Conservation (phyloP, 2,329 filamentous ascomycete genomes). For the Zymoseptoria ardabiliae region DNA sequence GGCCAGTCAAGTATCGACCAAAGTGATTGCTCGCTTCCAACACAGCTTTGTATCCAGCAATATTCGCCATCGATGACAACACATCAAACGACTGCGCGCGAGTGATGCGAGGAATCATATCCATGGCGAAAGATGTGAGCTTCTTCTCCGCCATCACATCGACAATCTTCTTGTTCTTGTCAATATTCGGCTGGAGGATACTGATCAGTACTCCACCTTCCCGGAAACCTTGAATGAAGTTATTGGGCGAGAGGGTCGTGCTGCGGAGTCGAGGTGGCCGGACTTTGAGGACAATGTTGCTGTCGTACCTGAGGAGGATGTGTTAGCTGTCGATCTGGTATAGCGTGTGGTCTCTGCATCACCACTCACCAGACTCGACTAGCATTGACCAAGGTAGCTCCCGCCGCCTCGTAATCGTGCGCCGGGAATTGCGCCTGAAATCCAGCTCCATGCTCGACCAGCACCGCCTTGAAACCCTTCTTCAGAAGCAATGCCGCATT, state of each 20-base stretch:
- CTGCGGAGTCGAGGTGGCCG: conserved; percentile 59
- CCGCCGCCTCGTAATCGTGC: conserved; percentile 67
- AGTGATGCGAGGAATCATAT: conserved; percentile 84
- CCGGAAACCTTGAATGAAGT: conserved; percentile 62
- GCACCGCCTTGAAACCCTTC: conserved; percentile 70
- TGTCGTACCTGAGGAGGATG: conserved; percentile 39
- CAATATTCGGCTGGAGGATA: conserved; percentile 62
- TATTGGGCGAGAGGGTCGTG: conserved; percentile 35
- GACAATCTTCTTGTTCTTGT: conserved; percentile 69
- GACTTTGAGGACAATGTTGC: conserved; percentile 79
- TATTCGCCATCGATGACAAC: conserved; percentile 85
- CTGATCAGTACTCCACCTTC: conserved; percentile 70
- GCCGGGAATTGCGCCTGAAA: conserved; percentile 69
- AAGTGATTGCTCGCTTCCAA: conserved; percentile 85
- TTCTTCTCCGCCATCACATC: conserved; percentile 63
- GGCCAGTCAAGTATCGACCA: conserved; percentile 78
- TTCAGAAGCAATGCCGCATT: conserved; percentile 77
- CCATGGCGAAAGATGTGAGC: conserved; percentile 80
- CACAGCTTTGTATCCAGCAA: conserved; percentile 87
- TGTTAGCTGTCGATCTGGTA: neutral
- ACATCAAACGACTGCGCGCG: conserved; percentile 84
- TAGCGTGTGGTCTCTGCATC: neutral
- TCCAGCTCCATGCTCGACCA: conserved; percentile 78
- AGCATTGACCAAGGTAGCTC: conserved; percentile 66
- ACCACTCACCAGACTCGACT: conserved; percentile 55